Percentiles rank a stretch among this genome's conserved stretches.
These are phyloP conservation scores for Persicaria maculosa DNA, from an alignment of 148 eudicot species.

Conservation along the genomic window DNA sequence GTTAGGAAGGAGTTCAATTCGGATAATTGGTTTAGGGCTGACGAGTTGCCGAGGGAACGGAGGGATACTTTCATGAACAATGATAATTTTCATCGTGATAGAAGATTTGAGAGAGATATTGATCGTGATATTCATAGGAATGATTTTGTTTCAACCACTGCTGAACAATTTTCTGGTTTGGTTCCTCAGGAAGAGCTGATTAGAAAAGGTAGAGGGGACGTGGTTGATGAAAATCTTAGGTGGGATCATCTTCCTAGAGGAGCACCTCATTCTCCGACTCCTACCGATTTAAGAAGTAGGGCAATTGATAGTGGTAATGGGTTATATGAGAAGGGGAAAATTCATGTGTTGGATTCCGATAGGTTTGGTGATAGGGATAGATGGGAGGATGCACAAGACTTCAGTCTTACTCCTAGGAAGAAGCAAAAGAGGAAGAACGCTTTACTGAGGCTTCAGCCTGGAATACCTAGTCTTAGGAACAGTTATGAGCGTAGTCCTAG, in stretches of 20 bases:
- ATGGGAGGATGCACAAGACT: constrained; percentile 26
- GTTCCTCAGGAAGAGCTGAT: constrained; percentile 15
- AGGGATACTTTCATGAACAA: neutral
- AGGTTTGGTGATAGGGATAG: constrained; percentile 34
- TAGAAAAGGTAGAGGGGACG: constrained; percentile 20
- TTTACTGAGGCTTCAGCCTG: constrained; percentile 57
- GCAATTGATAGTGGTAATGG: constrained; percentile 17
- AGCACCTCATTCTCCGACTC: constrained; percentile 19
- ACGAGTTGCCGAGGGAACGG: constrained; percentile 14
- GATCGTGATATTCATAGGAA: constrained; percentile 9
- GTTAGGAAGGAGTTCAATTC: constrained; percentile 10
- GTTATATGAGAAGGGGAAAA: constrained; percentile 17
- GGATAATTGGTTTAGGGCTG: constrained; percentile 16
- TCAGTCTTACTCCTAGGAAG: constrained; percentile 36
- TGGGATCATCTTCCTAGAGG: constrained; percentile 21
- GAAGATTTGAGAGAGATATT: constrained; percentile 5
- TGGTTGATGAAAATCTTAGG: constrained; percentile 23
- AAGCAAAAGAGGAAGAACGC: constrained; percentile 50
- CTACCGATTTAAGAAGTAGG: constrained; percentile 20
- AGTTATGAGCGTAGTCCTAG: constrained; percentile 24
- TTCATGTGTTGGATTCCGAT: constrained; percentile 17
- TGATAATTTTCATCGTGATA: neutral
- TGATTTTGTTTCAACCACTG: constrained; percentile 14
- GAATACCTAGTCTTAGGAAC: constrained; percentile 31
- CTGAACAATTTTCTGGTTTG: constrained; percentile 13